A percentile compares a stretch with the other conserved stretches of the same genome.
phyloP scores from a whole-genome alignment of 208 protist species.

The Angomonas deanei region DNA sequence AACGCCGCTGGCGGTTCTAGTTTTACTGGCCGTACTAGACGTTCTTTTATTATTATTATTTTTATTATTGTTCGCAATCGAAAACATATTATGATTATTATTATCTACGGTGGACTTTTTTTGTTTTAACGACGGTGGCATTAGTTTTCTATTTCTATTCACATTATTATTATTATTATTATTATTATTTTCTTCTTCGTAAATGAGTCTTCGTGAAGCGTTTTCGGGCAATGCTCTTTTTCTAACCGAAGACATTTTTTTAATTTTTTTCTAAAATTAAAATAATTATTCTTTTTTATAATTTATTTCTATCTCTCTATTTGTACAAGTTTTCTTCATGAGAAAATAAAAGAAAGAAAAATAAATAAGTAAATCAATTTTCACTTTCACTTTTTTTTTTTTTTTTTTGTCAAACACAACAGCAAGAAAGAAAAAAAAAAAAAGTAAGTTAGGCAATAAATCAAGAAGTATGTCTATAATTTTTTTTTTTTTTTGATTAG shows the following conservation, averaged over 20 bases:
- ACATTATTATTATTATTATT: background rate
- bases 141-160: background rate
- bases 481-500: background rate
- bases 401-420: no score
- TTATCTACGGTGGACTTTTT: no score
- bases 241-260: background rate
- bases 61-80: background rate
- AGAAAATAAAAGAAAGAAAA: background rate
- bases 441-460: slow-evolving; percentile 3
- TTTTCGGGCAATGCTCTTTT: background rate
- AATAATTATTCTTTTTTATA: background rate
- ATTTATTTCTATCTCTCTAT: background rate
- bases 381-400: background rate
- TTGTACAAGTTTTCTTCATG: background rate
- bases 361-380: background rate
- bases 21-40: background rate
- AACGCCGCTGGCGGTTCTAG: no score
- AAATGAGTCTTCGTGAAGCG: background rate
- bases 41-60: background rate
- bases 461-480: slow-evolving; percentile 2
- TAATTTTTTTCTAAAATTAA: background rate
- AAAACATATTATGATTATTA: no score
- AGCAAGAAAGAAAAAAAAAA: slow-evolving; percentile 1
- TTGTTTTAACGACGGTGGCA: no score
- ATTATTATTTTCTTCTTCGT: background rate